phyloP scores from a whole-genome alignment of 768 basidiomycete genomes.

The Chlorophyllum brunneum region DNA sequence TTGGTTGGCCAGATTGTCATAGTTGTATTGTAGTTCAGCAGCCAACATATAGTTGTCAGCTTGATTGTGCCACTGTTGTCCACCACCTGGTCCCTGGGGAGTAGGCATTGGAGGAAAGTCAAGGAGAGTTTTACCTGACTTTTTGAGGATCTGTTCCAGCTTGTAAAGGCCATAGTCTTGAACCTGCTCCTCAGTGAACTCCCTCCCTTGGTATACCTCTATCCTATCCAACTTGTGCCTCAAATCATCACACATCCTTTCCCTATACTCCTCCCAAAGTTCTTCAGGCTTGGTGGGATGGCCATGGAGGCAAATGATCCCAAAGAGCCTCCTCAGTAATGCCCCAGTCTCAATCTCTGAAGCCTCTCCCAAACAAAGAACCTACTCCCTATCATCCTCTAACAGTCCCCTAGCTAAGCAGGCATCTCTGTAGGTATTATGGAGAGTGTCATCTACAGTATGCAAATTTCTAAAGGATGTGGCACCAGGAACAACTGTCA shows the following conservation, averaged over 20 bases:
- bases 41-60: not conserved
- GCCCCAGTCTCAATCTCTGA: no score
- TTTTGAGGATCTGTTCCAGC: slow-evolving; percentile 23
- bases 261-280: slow-evolving; percentile 34
- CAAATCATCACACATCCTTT: slow-evolving; percentile 40
- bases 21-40: no score
- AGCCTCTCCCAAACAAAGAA: no score
- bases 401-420: slow-evolving; percentile 39
- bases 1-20: no score
- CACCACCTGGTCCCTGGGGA: slow-evolving; percentile 12
- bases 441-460: slow-evolving; percentile 13
- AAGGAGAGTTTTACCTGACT: no score
- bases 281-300: slow-evolving; percentile 25
- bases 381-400: slow-evolving; percentile 47
- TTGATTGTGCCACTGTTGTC: not conserved
- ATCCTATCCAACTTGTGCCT: not conserved
- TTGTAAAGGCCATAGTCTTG: slow-evolving; percentile 39
- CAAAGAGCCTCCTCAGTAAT: slow-evolving; percentile 36
- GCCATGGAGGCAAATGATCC: slow-evolving; percentile 29
- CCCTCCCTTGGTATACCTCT: not conserved
- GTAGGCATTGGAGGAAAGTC: no score
- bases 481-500: slow-evolving; percentile 34
- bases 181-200: slow-evolving; percentile 24
- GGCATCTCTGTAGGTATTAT: slow-evolving; percentile 33
- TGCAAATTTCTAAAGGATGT: slow-evolving; percentile 24